Base-by-base conservation (phyloP, 2,329 filamentous ascomycete genomes). In the Paraphoma sp. region DNA sequence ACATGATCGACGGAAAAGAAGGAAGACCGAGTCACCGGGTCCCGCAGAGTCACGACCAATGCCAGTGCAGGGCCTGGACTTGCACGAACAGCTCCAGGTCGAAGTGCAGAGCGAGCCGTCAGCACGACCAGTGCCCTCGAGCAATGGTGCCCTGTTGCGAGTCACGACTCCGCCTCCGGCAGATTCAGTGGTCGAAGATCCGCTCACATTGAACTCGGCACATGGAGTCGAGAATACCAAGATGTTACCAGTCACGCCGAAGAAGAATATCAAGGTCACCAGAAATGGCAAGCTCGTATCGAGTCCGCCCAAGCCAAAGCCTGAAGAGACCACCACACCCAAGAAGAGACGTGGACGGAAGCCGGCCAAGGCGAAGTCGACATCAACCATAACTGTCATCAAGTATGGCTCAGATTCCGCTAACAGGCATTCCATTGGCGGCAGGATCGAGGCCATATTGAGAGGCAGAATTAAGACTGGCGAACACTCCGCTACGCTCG, bases 371-470 rank as follows among this genome's bases (percentile, higher is more conserved):
- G 53, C 59, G 8, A 66, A 69, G 30, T 40, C 69, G 2, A 75
- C 65, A 69, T 72, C 64, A 59, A 73, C 59, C 17, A 66, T 90
- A 5, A 82, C 87, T 2, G 76, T 78, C 11, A 81, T 92, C 31
- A 81, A 77, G 57, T 94, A 94, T 68, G 85, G 84, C 1, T 69
- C 66, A 4, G 82, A 85, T 53, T 70, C 78, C 6, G 71, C 70
- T 29, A 78, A 76, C 40, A 81, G 82, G 40, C 68, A 73, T 31
- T 76, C 76, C 0, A 72, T 91, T 29, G 89, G 88, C 0, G 72
- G 81, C 8, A 83, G 81, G 61, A 89, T 96, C 53, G 77, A 87
- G 23, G 78, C 82, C 4, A 90, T 96, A 23, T 73, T 93, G 51
- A 56, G 66, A 65, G 76, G 78, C 43, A 44, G 63, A 36, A 75